A percentile compares a stretch with the other conserved stretches of the same genome.
These are phyloP conservation scores for Pyrenophora seminiperda DNA, from an alignment of 2,329 filamentous ascomycete genomes.

Conservation along the genomic window DNA sequence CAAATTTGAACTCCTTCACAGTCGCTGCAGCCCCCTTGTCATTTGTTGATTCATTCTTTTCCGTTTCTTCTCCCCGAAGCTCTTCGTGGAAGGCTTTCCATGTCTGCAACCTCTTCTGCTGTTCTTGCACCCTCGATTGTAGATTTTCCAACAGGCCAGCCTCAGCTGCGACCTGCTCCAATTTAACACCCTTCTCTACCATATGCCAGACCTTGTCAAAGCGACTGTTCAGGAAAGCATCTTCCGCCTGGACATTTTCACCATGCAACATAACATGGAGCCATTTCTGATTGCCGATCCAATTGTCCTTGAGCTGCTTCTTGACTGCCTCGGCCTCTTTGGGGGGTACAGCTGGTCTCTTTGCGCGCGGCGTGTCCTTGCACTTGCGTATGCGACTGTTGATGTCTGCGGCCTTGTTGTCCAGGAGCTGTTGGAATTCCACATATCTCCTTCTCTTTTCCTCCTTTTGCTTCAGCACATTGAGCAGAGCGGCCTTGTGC, in stretches of 20 bases:
- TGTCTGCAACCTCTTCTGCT: slow-evolving; percentile 69
- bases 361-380: slow-evolving; percentile 31
- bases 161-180: slow-evolving; percentile 60
- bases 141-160: slow-evolving; percentile 71
- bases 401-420: slow-evolving; percentile 65
- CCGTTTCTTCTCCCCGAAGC: slow-evolving; percentile 23
- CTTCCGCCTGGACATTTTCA: slow-evolving; percentile 61
- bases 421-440: slow-evolving; percentile 69
- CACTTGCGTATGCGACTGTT: slow-evolving; percentile 57
- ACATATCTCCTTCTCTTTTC: slow-evolving; percentile 62
- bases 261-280: slow-evolving; percentile 72
- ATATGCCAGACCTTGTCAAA: slow-evolving; percentile 75
- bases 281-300: slow-evolving; percentile 79
- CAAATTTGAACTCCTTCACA: slow-evolving; percentile 36
- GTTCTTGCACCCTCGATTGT: slow-evolving; percentile 68
- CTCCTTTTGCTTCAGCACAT: slow-evolving; percentile 64
- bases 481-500: slow-evolving; percentile 70
- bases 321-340: slow-evolving; percentile 53
- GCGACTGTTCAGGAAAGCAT: slow-evolving; percentile 67
- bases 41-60: neutral
- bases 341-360: slow-evolving; percentile 38
- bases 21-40: slow-evolving; percentile 7
- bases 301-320: slow-evolving; percentile 70
- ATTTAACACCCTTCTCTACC: slow-evolving; percentile 64
- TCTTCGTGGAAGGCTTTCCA: slow-evolving; percentile 72